phyloP scores from a whole-genome alignment of 176 grass and related monocot genomes.

The Dendrocalamus sinicus region DNA sequence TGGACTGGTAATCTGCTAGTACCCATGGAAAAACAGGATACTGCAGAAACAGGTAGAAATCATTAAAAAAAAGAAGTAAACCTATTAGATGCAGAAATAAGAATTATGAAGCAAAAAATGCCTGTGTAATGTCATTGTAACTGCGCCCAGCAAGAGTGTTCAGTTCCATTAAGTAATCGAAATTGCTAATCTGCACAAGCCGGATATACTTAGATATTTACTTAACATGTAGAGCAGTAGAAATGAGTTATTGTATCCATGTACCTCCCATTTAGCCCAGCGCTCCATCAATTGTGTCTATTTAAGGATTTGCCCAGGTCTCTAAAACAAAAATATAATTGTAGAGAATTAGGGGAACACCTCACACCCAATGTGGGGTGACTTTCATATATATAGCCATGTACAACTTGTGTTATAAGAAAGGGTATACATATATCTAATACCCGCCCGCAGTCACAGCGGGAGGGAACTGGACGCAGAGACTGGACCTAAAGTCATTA shows the following conservation, averaged over 20 bases:
- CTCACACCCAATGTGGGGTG: no score
- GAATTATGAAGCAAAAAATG: conserved; percentile 40
- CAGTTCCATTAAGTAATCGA: conserved; percentile 97
- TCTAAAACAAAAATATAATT: conserved; percentile 70
- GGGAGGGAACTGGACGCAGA: no score
- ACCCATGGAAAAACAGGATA: conserved; percentile 99
- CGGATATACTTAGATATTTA: conserved; percentile 43
- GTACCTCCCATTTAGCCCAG: conserved; percentile 97
- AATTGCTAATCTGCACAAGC: conserved; percentile 93
- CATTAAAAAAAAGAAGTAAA: conserved; percentile 31
- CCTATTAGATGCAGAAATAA: conserved; percentile 37
- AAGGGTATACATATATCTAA: no score
- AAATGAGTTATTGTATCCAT: conserved; percentile 34
- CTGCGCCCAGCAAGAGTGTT: conserved; percentile 94
- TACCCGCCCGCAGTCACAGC: no score
- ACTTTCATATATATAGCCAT: no score
- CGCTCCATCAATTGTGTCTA: conserved; percentile 87
- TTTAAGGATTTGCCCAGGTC: conserved; percentile 85
- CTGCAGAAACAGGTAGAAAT: conserved; percentile 51
- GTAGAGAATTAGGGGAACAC: no score
- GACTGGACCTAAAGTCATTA: no score
- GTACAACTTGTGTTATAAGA: no score
- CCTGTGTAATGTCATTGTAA: conserved; percentile 95
- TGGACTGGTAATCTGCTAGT: conserved; percentile 82
- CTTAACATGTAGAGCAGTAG: conserved; percentile 1